A percentile compares a stretch with the other conserved stretches of the same genome.
Conservation (phyloP, 148 eudicot species). For the Talinum fruticosum region DNA sequence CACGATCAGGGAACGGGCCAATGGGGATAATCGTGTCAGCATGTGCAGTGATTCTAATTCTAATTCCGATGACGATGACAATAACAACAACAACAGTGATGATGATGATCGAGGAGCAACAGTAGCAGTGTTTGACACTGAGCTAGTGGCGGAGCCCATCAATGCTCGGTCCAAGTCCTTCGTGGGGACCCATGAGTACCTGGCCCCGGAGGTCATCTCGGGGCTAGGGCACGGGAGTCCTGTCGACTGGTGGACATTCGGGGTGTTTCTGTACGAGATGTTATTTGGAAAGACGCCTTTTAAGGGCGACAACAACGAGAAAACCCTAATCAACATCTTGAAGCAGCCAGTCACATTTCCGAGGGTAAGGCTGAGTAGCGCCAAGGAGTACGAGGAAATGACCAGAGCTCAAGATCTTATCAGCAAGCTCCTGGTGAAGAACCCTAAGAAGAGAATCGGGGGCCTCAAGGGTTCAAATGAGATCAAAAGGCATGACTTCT, state of each 20-base stretch:
- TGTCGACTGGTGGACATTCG: slow-evolving; percentile 80
- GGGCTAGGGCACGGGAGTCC: slow-evolving; percentile 76
- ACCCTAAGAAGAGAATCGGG: slow-evolving; percentile 78
- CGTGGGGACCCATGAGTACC: slow-evolving; percentile 75
- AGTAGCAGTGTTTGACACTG: slow-evolving; percentile 28
- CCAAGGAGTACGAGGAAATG: slow-evolving; percentile 67
- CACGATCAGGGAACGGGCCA: slow-evolving; percentile 24
- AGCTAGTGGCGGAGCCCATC: slow-evolving; percentile 64
- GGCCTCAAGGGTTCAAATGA: slow-evolving; percentile 65
- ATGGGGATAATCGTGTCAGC: slow-evolving; percentile 26
- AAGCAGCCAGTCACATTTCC: slow-evolving; percentile 62
- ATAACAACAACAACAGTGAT: not conserved
- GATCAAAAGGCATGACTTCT: slow-evolving; percentile 72
- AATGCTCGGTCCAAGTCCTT: slow-evolving; percentile 69
- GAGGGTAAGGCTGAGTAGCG: slow-evolving; percentile 37
- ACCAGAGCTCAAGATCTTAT: slow-evolving; percentile 62
- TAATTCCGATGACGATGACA: not conserved
- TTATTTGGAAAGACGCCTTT: slow-evolving; percentile 58
- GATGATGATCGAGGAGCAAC: not conserved
- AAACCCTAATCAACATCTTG: slow-evolving; percentile 53
- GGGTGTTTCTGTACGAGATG: slow-evolving; percentile 64
- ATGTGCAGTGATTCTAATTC: not conserved
- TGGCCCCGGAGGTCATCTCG: slow-evolving; percentile 78
- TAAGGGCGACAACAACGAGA: slow-evolving; percentile 69
- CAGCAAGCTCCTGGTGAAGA: slow-evolving; percentile 59